Evolutionary conservation across 1,139 yeast genomes (phyloP), one percentile per base, ranked within the genome.

Genomic region (Pichia norvegensis): DNA sequence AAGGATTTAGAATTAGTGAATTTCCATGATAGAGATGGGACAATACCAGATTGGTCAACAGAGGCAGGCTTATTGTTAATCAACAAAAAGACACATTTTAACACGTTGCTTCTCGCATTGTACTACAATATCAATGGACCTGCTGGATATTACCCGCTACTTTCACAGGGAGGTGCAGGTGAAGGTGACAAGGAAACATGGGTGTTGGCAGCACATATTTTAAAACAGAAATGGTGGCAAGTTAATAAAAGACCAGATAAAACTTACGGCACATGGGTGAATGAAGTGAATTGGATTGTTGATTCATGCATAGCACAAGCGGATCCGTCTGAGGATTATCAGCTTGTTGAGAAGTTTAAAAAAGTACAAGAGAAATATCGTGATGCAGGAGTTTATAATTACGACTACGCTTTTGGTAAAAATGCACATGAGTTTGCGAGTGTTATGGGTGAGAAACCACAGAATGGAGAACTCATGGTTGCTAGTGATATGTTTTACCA

Each of bases 171-270:
- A 7, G 71, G 79, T 8, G 83, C 83, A 2, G 85, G 84, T 17
- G 84, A 79, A 63, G 85, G 85, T 42, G 85, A 79, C 55, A 79
- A 79, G 59, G 85, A 79, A 50, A 78, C 84, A 0, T 78, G 78
- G 56, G 68, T 77, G 21, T 79, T 81, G 2, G 81, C 84, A 1
- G 81, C 83, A 0, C 70, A 68, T 40, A 78, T 66, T 0, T 57
- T 77, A 55, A 58, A 66, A 0, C 64, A 68, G 44, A 71, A 74
- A 9, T 77, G 73, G 66, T 75, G 72, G 60, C 84, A 78, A 58
- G 75, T 79, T 4, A 52, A 66, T 40, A 52, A 46, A 38, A 38
- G 42, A 23, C 58, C 58, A 14, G 52, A 40, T 25, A 55, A 52
- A 39, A 37, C 58, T 0, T 52, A 52, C 43, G 59, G 60, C 13